Base-by-base conservation (phyloP, 2,329 filamentous ascomycete genomes). In the Didymella sp. region DNA sequence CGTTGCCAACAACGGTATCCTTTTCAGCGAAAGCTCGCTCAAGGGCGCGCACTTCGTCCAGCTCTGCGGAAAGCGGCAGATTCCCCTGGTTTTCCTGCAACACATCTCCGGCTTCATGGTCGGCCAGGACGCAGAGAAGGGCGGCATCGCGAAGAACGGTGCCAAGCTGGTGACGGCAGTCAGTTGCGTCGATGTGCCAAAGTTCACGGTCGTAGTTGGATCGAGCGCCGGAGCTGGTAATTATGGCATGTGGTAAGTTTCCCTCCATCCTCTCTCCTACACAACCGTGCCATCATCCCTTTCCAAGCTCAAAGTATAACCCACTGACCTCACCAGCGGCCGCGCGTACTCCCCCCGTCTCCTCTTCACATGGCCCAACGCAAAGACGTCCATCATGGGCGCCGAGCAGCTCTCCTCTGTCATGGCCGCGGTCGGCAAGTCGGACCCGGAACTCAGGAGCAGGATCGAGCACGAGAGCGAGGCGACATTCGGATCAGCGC, bases 61-160 rank as follows among this genome's bases (percentile, higher is more conserved):
- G 78, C 86, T 99, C 4, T 98, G 94, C 80, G 85, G 89, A 27
- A 92, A 97, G 77, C 89, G 95, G 54, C 87, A 91, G 51, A 90
- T 98, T 54, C 94, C 95, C 1, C 82, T 98, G 9, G 84, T 98
- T 47, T 98, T 98, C 79, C 81, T 99, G 19, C 95, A 99, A 76
- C 98, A 99, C 77, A 98, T 99, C 73, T 89, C 88, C 6, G 95
- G 95, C 40, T 99, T 99, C 84, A 99, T 99, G 95, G 95, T 99
- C 28, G 95, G 95, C 40, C 85, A 87, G 17, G 91, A 95, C 69
- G 92, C 94, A 0, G 95, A 99, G 79, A 89, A 90, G 51, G 94
- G 94, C 49, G 95, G 95, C 12, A 98, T 99, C 67, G 95, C 95
- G 51, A 98, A 98, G 83, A 96, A 98, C 72, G 95, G 95, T 37